phyloP scores from a whole-genome alignment of 1,284 basidiomycete genomes.

The Laetiporus sulphureus region DNA sequence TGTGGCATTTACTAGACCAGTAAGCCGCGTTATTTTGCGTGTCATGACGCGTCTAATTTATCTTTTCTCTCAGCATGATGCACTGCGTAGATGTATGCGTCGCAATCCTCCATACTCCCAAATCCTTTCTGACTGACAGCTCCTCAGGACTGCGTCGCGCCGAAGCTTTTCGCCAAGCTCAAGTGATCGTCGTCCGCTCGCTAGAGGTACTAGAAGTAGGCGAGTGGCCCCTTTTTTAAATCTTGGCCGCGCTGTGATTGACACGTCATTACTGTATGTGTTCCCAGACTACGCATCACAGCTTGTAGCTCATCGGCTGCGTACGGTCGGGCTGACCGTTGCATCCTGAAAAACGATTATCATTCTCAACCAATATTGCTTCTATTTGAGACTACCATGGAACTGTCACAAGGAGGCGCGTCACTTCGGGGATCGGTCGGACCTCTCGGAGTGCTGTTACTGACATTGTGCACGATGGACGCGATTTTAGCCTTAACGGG shows the following conservation, averaged over 20 bases:
- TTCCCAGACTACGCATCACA: not conserved
- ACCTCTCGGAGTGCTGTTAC: not conserved
- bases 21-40: slow-evolving; percentile 30
- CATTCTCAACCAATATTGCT: no score
- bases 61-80: slow-evolving; percentile 59
- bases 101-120: not conserved
- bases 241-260: no score
- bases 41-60: slow-evolving; percentile 3
- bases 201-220: slow-evolving; percentile 1
- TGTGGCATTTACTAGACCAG: slow-evolving; percentile 45
- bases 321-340: no score
- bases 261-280: no score
- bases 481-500: no score
- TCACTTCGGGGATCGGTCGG: not conserved
- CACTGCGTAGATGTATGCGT: slow-evolving; percentile 79
- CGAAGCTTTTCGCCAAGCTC: slow-evolving; percentile 73
- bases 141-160: slow-evolving; percentile 65
- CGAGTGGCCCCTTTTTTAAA: no score
- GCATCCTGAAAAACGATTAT: no score
- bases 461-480: no score
- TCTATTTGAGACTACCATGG: not conserved
- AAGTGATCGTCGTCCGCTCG: slow-evolving; percentile 29
- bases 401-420: not conserved
- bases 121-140: not conserved
- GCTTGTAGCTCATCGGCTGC: not conserved